Base-by-base conservation (phyloP, 768 basidiomycete species). In the Agrocybe pediades region DNA sequence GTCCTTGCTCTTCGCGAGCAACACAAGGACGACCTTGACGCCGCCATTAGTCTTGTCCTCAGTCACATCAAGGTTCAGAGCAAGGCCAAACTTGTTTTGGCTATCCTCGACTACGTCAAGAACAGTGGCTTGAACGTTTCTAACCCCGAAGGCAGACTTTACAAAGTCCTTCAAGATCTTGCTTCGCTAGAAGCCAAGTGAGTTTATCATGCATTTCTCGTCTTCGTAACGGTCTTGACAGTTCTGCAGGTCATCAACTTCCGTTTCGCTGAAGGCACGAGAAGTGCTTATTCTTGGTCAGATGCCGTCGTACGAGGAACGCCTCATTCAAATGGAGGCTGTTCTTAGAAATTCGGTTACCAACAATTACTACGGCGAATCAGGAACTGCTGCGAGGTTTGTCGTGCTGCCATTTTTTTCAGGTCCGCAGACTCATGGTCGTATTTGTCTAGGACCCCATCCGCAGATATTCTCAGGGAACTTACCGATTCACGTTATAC, bases 241-340 rank as follows among this genome's bases (percentile, higher is more conserved):
- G 5, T 41, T 53, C 24, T 51, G 41, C 60, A 92, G 90, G 65
- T 93, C 93, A 6, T 96, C 95, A n/a, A 91, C 86, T 25, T 79
- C 87, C 51, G 95, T 98, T 29, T 83, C 95, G 2, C 73, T 99
- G 58, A 98, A 96, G 72, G 97, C 97, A 39, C 90, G 97, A 42
- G 97, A 99, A 75, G 97, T 97, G 6, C 81, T 98, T 43, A 98
- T 99, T 64, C 81, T 93, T 26, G 92, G 92, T 43, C 93, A 96
- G 68, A 90, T 99, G 84, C 97, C 97, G 5, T 96, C 95, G 13
- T 96, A 92, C 66, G 95, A 98, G 65, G 97, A 98, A 69, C 89
- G 97, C 53, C 77, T 87, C 39, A 76, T 84, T 23, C 97, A 99
- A 70, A 96, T 99, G 91, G 95, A 97, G 74, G 79, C 86, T 23